Evolutionary conservation across 2,329 filamentous ascomycete species (phyloP).

Genomic region (Cercospora sojina): DNA sequence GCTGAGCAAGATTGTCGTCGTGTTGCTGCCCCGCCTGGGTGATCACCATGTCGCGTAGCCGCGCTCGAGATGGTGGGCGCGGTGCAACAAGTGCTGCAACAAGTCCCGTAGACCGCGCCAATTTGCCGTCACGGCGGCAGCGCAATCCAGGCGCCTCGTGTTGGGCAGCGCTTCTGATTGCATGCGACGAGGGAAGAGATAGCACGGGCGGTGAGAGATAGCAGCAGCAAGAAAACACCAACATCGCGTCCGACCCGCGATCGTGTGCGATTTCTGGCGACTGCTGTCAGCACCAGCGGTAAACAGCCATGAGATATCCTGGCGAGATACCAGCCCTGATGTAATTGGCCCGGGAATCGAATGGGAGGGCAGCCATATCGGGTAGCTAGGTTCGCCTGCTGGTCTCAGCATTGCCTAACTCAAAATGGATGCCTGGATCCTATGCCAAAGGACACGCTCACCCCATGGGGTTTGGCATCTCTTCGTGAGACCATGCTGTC

Average conservation of each 20-base stretch:
- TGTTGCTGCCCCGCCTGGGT: background rate
- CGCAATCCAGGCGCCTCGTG: background rate
- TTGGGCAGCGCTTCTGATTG: background rate
- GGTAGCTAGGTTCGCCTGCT: conserved; percentile 10
- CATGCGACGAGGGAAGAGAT: conserved; percentile 2
- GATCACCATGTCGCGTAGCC: conserved; percentile 3
- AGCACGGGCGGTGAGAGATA: conserved; percentile 4
- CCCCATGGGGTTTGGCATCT: conserved; percentile 20
- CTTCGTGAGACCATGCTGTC: conserved; percentile 11
- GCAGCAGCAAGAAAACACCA: background rate
- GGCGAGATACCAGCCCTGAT: conserved; percentile 7
- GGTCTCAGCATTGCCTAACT: conserved; percentile 16
- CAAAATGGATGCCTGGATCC: conserved; percentile 8
- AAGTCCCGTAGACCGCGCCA: background rate
- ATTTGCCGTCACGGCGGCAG: conserved; percentile 8
- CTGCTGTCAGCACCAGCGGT: conserved; percentile 9
- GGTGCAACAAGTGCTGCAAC: background rate
- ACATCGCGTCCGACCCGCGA: conserved; percentile 4
- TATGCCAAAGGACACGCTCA: conserved; percentile 16
- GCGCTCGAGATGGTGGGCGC: background rate
- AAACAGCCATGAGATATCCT: background rate
- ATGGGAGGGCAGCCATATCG: conserved; percentile 13
- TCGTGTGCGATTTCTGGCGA: conserved; percentile 12
- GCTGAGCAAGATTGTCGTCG: background rate
- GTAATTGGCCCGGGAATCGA: conserved; percentile 1